Base-by-base conservation (phyloP, 805 yeast genomes). In the Myxozyma sirexii region DNA sequence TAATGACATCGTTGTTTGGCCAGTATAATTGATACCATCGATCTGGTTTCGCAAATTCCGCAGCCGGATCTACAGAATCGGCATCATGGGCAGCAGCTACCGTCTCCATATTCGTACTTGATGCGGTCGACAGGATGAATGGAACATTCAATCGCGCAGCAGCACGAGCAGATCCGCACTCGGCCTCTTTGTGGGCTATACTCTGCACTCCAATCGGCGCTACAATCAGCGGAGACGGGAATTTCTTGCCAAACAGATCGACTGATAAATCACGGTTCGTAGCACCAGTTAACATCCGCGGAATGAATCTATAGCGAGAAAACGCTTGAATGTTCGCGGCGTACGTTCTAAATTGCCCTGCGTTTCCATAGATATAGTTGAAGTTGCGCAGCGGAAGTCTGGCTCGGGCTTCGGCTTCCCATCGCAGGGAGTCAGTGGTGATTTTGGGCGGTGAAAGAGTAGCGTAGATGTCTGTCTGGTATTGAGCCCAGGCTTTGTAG, bases 141-240 rank as follows among this genome's bases (percentile, higher is more conserved):
- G 72, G 71, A 8, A 69, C 64, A 47, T 66, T 59, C 49, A 67
- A 60, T 27, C 57, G 38, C 10, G 66, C 68, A 21, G 70, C 71
- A 1, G 72, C 72, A 13, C 56, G 54, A 3, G 71, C 69, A 13
- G 66, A 59, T 5, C 69, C 72, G n/a, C 56, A 21, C 44, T 70
- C 72, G 2, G 67, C 72, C 8, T 68, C 68, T 13, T 62, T 59
- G 55, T 70, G 65, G 29, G 63, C 68, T 21, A 68, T 64, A 5
- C 61, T 44, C 42, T 69, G 72, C 31, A 70, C 72, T 0, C 72
- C 72, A 21, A 70, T 56, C 8, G 72, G 72, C 5, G 69, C 71
- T 23, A 65, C 44, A 13, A 69, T 66, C 7, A 68, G 55, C 26
- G 72, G 72, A 19, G 62, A 56, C 38, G 65, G 60, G 19, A 51